phyloP scores from a whole-genome alignment of 2,329 filamentous ascomycete species.

The Penicillium sp. region DNA sequence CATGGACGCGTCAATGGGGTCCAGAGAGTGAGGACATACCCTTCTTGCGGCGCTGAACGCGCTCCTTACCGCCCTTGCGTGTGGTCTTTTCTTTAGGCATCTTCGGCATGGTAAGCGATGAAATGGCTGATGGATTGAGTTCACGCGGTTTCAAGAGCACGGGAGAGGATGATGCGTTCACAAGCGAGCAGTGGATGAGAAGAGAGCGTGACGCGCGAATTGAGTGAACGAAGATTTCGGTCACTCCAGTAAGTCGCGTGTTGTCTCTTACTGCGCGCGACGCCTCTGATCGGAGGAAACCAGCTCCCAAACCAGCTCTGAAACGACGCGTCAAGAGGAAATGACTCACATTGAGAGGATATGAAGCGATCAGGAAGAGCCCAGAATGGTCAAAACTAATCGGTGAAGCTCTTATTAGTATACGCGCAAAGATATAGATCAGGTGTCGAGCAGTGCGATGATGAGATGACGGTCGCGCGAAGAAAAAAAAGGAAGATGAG shows the following conservation, averaged over 20 bases:
- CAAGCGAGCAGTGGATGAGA: neutral
- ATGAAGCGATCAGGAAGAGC: neutral
- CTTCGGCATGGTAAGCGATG: constrained; percentile 25
- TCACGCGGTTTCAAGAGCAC: neutral
- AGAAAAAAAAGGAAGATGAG: constrained; percentile 10
- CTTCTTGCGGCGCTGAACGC: constrained; percentile 65
- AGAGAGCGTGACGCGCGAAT: neutral
- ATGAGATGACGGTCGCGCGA: constrained; percentile 13
- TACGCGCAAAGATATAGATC: constrained; percentile 5
- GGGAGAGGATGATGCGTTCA: neutral
- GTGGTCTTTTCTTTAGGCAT: constrained; percentile 66
- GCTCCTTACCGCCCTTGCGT: constrained; percentile 55
- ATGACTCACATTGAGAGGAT: neutral
- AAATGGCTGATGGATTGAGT: constrained; percentile 7
- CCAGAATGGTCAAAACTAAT: neutral
- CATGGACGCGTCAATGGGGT: constrained; percentile 2
- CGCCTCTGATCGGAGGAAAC: neutral
- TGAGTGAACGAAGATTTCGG: neutral
- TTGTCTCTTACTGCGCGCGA: neutral
- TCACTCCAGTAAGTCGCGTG: neutral
- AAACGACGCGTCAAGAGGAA: neutral
- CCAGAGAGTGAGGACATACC: constrained; percentile 43
- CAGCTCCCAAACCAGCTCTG: neutral
- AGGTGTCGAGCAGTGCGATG: constrained; percentile 7
- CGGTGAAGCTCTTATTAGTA: constrained; percentile 8